Evolutionary conservation across 805 yeast species (phyloP), one percentile per base, ranked within the genome.

Genomic region (Kluyveromyces wickerhamii): DNA sequence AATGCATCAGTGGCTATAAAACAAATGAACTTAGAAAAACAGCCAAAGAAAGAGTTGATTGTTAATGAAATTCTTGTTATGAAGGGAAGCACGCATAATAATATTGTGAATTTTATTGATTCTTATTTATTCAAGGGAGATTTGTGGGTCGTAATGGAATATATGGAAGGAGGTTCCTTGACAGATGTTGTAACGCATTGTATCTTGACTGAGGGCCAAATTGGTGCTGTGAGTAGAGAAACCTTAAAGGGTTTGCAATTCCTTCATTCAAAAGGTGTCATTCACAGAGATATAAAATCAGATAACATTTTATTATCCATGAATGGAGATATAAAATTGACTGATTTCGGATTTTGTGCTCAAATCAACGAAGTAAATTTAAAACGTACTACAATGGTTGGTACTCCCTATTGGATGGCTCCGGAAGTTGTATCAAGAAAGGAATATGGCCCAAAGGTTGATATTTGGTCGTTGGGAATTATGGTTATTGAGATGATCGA

Each of bases 331-430:
- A 86, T 92, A 52, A 92, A 92, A 61, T 69, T 92, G 55, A 92
- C 98, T 0, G 98, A 92, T 62, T 85, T 85, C 57, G 95, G 95
- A 1, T 92, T 89, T 65, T 92, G 98, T 63, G 99, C 98, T 0
- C 94, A 88, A 59, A 70, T 83, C 41, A 83, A 81, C 23, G 94
- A 81, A 44, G 72, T 74, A 36, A 81, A 83, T 44, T 66, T 82
- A 36, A 88, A 89, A 59, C 77, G 99, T 57, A 87, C 95, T 3
- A 92, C 99, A 4, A 86, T 92, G 95, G 98, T 92, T 12, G 99
- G 99, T 11, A 92, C 99, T 0, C 98, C 99, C 10, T 92, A 92
- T 58, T 92, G 99, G 99, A 92, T 92, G 99, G 99, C 99, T 0
- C 99, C 99, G 1, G 99, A 92, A 59, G 96, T 92, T 35, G 96